Evolutionary conservation across 2,329 filamentous ascomycete genomes (phyloP), one percentile per base, ranked within the genome.

Genomic region (Alternaria sp.): DNA sequence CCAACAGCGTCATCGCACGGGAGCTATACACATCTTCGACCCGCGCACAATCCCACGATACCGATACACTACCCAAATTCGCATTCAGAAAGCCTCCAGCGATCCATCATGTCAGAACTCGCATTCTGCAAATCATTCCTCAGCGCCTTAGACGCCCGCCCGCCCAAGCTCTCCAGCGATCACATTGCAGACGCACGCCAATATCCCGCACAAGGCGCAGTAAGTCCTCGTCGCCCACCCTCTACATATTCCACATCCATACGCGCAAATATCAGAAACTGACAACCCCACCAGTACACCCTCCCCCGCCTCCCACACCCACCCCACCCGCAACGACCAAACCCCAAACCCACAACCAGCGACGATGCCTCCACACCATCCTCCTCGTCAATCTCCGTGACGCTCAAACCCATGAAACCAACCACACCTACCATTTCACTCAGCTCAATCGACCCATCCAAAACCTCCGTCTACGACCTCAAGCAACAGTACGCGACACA

Each of bases 41-140:
- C 37, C 23, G 18, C 50, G 54, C 51, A 30, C 57, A 47, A 51
- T 26, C 15, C n/a, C 18, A 44, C 15, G 20, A 10, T 41, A 25
- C 47, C 44, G 28, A 47, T 2, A 33, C 14, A 15, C 11, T 20
- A 55, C 23, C n/a, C 26, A 10, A 44, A 46, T 9, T 26, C 43
- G 18, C 56, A 50, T 44, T n/a, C 8, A 57, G 26, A 46, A 20
- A 7, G 12, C 15, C 7, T 15, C 43, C 4, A 25, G 15, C 55
- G 56, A 55, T 54, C 67, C 61, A 70, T 50, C 64, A 81, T 81
- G 79, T 75, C 78, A n/a, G 94, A 97, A 86, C 82, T 94, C 64
- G 84, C 89, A 55, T 98, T 97, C 80, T 91, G 93, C 72, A 93
- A 92, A 81, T 86, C 88, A 30, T 97, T 97, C 81, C 89, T 99